Evolutionary conservation across 2,329 filamentous ascomycete species (phyloP).

Genomic region (Arthroderma uncinatum): DNA sequence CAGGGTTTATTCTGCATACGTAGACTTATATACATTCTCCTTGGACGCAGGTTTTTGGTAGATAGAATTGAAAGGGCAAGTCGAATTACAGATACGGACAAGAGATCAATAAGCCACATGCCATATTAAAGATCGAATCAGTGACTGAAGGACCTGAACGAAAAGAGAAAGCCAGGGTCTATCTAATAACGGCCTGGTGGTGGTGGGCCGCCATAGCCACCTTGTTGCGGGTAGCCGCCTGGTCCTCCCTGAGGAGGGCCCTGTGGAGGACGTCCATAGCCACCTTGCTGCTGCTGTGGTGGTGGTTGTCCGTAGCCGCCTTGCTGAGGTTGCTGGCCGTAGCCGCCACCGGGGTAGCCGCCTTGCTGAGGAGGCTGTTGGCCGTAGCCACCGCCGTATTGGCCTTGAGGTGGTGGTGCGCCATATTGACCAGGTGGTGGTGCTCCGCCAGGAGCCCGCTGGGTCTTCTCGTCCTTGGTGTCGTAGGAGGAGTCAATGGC

Average conservation of each 20-base stretch:
- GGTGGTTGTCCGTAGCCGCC: slow-evolving; percentile 19
- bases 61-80: neutral
- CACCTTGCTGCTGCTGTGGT: slow-evolving; percentile 17
- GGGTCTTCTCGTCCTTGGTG: slow-evolving; percentile 51
- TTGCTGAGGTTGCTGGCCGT: slow-evolving; percentile 22
- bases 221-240: slow-evolving; percentile 18
- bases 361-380: slow-evolving; percentile 21
- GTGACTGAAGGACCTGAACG: neutral
- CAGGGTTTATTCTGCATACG: neutral
- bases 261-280: slow-evolving; percentile 16
- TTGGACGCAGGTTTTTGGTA: neutral
- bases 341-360: slow-evolving; percentile 16
- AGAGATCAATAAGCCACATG: neutral
- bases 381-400: slow-evolving; percentile 18
- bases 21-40: neutral
- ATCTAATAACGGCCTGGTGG: slow-evolving; percentile 16
- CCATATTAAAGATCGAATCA: neutral
- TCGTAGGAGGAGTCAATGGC: slow-evolving; percentile 57
- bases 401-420: slow-evolving; percentile 20
- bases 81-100: neutral
- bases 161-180: neutral
- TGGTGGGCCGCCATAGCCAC: slow-evolving; percentile 15
- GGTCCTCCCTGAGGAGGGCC: slow-evolving; percentile 11
- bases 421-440: slow-evolving; percentile 26
- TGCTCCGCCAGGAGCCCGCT: slow-evolving; percentile 24